phyloP scores from a whole-genome alignment of 1,284 basidiomycete genomes.

The Apiotrichum gamsii region DNA sequence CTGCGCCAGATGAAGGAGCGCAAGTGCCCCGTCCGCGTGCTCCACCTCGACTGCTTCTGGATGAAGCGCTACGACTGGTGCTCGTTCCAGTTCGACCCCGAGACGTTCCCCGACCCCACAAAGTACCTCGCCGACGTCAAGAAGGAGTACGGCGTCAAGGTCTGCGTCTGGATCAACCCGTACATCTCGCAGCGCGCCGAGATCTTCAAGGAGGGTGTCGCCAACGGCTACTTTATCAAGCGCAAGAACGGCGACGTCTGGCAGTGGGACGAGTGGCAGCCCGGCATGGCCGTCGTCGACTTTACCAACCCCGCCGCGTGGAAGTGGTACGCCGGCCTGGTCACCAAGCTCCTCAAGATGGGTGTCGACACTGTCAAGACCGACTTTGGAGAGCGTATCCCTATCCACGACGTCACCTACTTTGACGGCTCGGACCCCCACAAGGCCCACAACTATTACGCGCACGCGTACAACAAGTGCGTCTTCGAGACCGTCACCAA shows the following conservation, averaged over 20 bases:
- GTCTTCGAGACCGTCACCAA: constrained; percentile 60
- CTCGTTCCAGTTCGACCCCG: constrained; percentile 68
- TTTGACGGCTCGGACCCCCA: constrained; percentile 62
- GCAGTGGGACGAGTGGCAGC: constrained; percentile 52
- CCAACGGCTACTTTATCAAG: constrained; percentile 64
- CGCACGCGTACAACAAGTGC: constrained; percentile 62
- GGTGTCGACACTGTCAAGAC: constrained; percentile 61
- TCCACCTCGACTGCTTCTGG: constrained; percentile 73
- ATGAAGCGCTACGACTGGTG: constrained; percentile 76
- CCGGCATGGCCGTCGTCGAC: constrained; percentile 57
- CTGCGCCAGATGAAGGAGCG: constrained; percentile 64
- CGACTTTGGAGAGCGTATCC: constrained; percentile 62
- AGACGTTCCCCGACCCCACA: constrained; percentile 65
- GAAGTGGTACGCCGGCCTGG: constrained; percentile 60
- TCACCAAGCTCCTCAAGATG: constrained; percentile 58
- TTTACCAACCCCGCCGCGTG: constrained; percentile 62
- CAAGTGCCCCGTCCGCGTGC: constrained; percentile 63
- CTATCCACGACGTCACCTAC: constrained; percentile 58
- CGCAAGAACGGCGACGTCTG: constrained; percentile 62
- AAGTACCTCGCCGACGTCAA: constrained; percentile 63
- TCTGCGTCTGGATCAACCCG: constrained; percentile 60
- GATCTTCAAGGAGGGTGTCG: constrained; percentile 62
- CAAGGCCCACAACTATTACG: constrained; percentile 50
- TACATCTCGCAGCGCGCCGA: constrained; percentile 56
- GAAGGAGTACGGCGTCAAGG: constrained; percentile 59